phyloP scores from a whole-genome alignment of 805 yeast species.

The Candida ovalis region DNA sequence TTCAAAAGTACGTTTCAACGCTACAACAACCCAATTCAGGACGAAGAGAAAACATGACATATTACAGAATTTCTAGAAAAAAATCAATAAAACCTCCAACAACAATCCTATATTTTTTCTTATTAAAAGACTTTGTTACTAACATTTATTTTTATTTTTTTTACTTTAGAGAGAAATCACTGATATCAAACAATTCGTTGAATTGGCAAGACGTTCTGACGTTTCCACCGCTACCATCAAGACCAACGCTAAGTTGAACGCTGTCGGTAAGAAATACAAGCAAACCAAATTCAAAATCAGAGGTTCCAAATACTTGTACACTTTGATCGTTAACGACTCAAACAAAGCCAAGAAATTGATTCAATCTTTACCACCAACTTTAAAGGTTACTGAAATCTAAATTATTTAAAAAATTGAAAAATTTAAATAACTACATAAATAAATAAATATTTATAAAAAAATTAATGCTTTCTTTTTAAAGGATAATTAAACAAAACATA shows the following conservation, averaged over 20 bases:
- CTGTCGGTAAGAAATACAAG: slow-evolving; percentile 79
- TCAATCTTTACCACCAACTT: slow-evolving; percentile 95
- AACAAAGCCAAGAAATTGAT: slow-evolving; percentile 96
- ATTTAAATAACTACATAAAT: not conserved
- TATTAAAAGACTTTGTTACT: too few relatives aligned
- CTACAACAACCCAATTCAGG: too few relatives aligned
- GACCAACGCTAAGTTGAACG: slow-evolving; percentile 80
- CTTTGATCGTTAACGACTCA: slow-evolving; percentile 91
- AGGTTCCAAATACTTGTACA: slow-evolving; percentile 92
- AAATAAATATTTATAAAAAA: not conserved
- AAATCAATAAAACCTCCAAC: too few relatives aligned
- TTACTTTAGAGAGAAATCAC: slow-evolving; percentile 61
- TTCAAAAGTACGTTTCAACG: too few relatives aligned
- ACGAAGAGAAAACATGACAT: too few relatives aligned
- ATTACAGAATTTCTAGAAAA: too few relatives aligned
- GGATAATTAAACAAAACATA: not conserved
- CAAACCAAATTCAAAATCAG: slow-evolving; percentile 99
- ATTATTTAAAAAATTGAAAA: not conserved
- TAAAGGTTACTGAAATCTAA: slow-evolving; percentile 53
- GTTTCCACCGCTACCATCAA: slow-evolving; percentile 91
- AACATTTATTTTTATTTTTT: slow-evolving; percentile 9
- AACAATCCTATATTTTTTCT: too few relatives aligned
- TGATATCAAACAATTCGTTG: slow-evolving; percentile 96
- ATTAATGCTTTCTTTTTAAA: not conserved
- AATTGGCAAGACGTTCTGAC: slow-evolving; percentile 94